Percentiles rank a stretch among this genome's conserved stretches.
phyloP scores from a whole-genome alignment of 2,329 filamentous ascomycete genomes.

The Ceratocystis colombiana region DNA sequence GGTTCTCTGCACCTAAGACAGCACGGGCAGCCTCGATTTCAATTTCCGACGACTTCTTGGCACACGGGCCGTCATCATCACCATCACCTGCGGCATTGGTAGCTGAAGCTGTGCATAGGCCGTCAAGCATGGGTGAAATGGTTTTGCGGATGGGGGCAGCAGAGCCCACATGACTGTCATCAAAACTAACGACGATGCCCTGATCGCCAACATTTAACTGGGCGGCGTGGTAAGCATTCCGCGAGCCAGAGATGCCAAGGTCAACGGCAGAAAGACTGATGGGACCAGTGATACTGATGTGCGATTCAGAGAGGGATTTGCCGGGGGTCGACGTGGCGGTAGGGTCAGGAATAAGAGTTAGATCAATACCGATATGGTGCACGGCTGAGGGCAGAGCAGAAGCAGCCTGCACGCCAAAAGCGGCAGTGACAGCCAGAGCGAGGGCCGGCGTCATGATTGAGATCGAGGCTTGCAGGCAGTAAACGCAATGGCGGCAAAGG shows the following conservation, averaged over 20 bases:
- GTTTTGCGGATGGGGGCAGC: constrained; percentile 18
- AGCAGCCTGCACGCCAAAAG: constrained; percentile 16
- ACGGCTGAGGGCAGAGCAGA: constrained; percentile 16
- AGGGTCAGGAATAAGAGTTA: constrained; percentile 21
- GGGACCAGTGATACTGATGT: constrained; percentile 19
- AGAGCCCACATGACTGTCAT: background rate
- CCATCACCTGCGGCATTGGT: background rate
- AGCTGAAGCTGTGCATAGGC: constrained; percentile 15
- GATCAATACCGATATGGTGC: constrained; percentile 22
- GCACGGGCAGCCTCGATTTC: constrained; percentile 18
- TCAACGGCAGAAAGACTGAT: constrained; percentile 21
- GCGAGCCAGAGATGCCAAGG: constrained; percentile 21
- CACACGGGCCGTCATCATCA: constrained; percentile 6
- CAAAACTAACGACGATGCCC: constrained; percentile 17
- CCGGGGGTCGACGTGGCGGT: background rate
- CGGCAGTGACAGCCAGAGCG: constrained; percentile 17
- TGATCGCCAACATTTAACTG: constrained; percentile 22
- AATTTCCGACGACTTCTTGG: constrained; percentile 23
- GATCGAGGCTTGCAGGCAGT: background rate
- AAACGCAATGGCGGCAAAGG: background rate
- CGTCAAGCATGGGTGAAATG: constrained; percentile 22
- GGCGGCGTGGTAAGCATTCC: constrained; percentile 19
- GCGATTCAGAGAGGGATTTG: background rate
- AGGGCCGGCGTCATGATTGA: constrained; percentile 19
- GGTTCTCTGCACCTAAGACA: constrained; percentile 9